Base-by-base conservation (phyloP, 2,329 filamentous ascomycete genomes). In the Triangularia verruculosa region DNA sequence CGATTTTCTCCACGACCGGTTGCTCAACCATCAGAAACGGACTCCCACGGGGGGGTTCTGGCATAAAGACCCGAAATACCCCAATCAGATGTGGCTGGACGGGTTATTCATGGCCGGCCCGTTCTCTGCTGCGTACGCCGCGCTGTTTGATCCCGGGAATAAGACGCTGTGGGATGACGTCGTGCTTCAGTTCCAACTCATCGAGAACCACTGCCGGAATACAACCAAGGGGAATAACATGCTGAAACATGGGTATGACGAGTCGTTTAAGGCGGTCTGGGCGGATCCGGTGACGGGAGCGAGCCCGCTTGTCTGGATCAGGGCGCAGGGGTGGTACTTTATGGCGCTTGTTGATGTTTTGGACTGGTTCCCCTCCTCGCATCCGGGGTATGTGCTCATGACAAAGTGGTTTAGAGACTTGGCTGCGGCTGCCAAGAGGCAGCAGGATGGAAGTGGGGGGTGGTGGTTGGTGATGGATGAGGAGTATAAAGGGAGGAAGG, bases 381-480 rank as follows among this genome's bases (percentile, higher is more conserved):
- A 79, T 30, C 67, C 74, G 0, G 77, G 76, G 25, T 56, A 4
- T 65, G 66, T 67, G 15, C 73, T 74, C 65, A 71, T 81, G 5
- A 66, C 74, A 52, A 70, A 69, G 4, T 79, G 81, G 67, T 78
- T 81, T 27, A 71, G 72, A 1, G 72, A 76, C 3, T 73, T 83
- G 0, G 77, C 78, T 0, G 67, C 74, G 0, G 79, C 79, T 0
- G 66, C 84, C 1, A 77, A 77, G 61, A 69, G 70, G 9, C 75
- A 77, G 0, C 79, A 79, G 22, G 80, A 83, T 61, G 67, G 68
- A 11, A 75, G 72, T 4, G 82, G 83, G 0, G 83, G 82, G 6
- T 88, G 85, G 84, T 87, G 83, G 81, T 74, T 86, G 59, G 75
- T 87, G 52, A 83, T 87, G 79, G 79, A 79, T 67, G 76, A 79